phyloP scores from a whole-genome alignment of 1,139 yeast species.

The Blastobotrys arbuscula region DNA sequence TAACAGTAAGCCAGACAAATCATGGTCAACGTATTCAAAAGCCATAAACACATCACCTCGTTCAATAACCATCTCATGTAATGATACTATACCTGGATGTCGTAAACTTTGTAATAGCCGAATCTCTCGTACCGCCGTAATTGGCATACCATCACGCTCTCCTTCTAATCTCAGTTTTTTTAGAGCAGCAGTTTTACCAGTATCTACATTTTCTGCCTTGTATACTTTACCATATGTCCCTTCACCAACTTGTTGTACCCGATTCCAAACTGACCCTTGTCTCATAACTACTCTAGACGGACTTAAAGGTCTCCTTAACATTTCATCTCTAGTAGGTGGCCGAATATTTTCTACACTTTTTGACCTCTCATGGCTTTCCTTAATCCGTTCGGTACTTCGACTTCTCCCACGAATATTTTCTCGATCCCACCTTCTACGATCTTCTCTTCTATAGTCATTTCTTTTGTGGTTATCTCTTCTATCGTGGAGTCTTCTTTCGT shows the following conservation, averaged over 20 bases:
- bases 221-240: conserved; percentile 82
- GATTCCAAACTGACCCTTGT: conserved; percentile 34
- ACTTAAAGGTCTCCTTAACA: neutral
- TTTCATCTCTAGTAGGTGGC: neutral
- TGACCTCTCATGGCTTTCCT: neutral
- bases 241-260: conserved; percentile 61
- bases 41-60: conserved; percentile 76
- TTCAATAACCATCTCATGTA: conserved; percentile 88
- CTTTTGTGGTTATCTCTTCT: too few relatives aligned
- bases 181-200: conserved; percentile 71
- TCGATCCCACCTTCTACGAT: neutral
- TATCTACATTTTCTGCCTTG: conserved; percentile 65
- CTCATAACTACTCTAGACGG: conserved; percentile 8
- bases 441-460: too few relatives aligned
- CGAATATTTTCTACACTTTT: neutral
- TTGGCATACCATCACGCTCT: conserved; percentile 93
- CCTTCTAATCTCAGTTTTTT: conserved; percentile 77
- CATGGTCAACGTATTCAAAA: conserved; percentile 91
- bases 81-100: conserved; percentile 74
- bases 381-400: neutral
- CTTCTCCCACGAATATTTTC: neutral
- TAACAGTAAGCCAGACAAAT: conserved; percentile 77
- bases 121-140: conserved; percentile 90
- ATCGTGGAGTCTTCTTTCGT: neutral
- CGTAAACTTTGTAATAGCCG: conserved; percentile 80